Conservation (phyloP, 2,329 filamentous ascomycete species). For the Phyllosticta ampelicida region DNA sequence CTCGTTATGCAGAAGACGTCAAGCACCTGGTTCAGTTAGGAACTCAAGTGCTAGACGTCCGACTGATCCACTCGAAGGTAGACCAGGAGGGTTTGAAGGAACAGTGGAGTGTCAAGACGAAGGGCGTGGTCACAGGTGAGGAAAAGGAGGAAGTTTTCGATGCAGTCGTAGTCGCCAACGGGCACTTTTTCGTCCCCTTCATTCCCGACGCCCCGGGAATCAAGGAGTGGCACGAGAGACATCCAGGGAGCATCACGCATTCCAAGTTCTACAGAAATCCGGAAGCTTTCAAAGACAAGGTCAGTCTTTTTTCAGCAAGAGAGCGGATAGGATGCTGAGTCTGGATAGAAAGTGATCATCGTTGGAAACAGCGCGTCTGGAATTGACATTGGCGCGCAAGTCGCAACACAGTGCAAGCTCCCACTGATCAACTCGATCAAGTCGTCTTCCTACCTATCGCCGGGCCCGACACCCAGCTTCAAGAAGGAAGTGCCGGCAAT, state of each 20-base stretch:
- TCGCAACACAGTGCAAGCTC: slow-evolving; percentile 47
- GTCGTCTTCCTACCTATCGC: slow-evolving; percentile 37
- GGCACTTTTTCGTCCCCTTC: slow-evolving; percentile 38
- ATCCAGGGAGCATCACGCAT: slow-evolving; percentile 33
- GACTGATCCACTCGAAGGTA: slow-evolving; percentile 18
- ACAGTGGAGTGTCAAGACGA: slow-evolving; percentile 51
- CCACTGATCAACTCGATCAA: slow-evolving; percentile 56
- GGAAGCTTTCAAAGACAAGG: slow-evolving; percentile 46
- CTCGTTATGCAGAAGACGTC: slow-evolving; percentile 59
- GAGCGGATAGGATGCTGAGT: not conserved
- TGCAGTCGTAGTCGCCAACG: slow-evolving; percentile 37
- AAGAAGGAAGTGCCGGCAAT: slow-evolving; percentile 51
- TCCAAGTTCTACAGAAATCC: slow-evolving; percentile 71
- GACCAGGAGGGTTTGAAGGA: slow-evolving; percentile 10
- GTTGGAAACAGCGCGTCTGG: slow-evolving; percentile 80
- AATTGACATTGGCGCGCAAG: slow-evolving; percentile 70
- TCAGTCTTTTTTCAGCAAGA: not conserved
- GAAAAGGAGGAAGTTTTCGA: slow-evolving; percentile 42
- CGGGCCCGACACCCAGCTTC: slow-evolving; percentile 28
- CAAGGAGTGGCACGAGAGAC: slow-evolving; percentile 27
- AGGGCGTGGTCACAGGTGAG: slow-evolving; percentile 37
- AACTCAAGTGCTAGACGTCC: slow-evolving; percentile 56
- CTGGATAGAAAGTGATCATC: slow-evolving; percentile 58
- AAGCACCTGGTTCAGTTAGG: slow-evolving; percentile 57
- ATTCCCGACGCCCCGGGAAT: slow-evolving; percentile 34